Percentiles rank a stretch among this genome's conserved stretches.
These are phyloP conservation scores for Lactifluus volemus DNA, from an alignment of 768 basidiomycete species.

Conservation along the genomic window DNA sequence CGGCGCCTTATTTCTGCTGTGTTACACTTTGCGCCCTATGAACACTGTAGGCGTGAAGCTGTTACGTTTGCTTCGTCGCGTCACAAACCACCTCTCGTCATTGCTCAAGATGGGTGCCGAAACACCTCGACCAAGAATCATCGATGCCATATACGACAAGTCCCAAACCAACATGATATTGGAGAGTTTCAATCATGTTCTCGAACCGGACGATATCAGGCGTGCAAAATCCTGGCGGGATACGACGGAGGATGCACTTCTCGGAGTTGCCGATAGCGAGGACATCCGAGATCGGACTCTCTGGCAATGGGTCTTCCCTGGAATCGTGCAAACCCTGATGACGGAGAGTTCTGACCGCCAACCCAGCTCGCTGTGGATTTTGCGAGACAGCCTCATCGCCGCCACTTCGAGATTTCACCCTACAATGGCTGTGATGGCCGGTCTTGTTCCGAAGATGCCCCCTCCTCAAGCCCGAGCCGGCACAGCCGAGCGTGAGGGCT, in stretches of 20 bases:
- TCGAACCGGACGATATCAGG: constrained; percentile 50
- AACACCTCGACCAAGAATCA: constrained; percentile 31
- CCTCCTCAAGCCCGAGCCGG: constrained; percentile 34
- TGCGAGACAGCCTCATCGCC: constrained; percentile 61
- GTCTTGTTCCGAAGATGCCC: constrained; percentile 52
- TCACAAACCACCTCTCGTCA: constrained; percentile 38
- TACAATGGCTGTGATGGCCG: constrained; percentile 63
- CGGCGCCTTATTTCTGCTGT: constrained; percentile 66
- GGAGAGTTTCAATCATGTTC: constrained; percentile 54
- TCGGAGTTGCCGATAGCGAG: constrained; percentile 65
- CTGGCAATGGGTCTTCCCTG: constrained; percentile 68
- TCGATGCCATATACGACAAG: constrained; percentile 47
- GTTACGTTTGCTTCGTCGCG: constrained; percentile 45
- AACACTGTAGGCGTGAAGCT: constrained; percentile 56
- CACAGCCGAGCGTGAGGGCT: constrained; percentile 41
- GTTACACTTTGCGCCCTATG: constrained; percentile 43
- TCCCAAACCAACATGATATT: constrained; percentile 40
- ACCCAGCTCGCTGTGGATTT: constrained; percentile 36
- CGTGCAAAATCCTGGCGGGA: constrained; percentile 63
- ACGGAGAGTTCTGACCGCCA: constrained; percentile 39
- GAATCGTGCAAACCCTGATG: constrained; percentile 39
- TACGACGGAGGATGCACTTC: constrained; percentile 44
- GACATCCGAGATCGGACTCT: constrained; percentile 58
- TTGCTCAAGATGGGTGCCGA: constrained; percentile 21
- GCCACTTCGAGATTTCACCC: constrained; percentile 65